Percentiles rank a stretch among this genome's conserved stretches.
Evolutionary conservation across 2,329 filamentous ascomycete genomes (phyloP).

Genomic region (Alternaria triticina): DNA sequence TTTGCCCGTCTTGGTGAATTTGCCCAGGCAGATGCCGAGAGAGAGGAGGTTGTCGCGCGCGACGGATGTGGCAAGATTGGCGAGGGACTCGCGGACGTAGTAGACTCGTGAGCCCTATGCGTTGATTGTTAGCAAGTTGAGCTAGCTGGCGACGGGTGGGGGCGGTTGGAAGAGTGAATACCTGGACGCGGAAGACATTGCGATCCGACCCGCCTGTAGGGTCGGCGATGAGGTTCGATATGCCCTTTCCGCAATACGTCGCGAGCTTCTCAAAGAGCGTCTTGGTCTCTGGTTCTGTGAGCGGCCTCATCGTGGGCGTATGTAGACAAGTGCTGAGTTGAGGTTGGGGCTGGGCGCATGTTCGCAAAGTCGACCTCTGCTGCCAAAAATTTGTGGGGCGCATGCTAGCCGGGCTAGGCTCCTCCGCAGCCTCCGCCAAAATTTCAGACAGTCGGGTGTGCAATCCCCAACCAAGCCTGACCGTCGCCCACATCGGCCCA

Average conservation of each 20-base stretch:
- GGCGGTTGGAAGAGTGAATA: slow-evolving; percentile 41
- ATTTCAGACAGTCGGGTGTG: slow-evolving; percentile 22
- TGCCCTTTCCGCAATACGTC: slow-evolving; percentile 85
- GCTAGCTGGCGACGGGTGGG: neutral
- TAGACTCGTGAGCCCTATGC: slow-evolving; percentile 81
- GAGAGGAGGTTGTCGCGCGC: slow-evolving; percentile 82
- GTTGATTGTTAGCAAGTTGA: slow-evolving; percentile 8
- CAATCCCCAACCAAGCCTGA: neutral
- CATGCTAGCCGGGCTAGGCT: slow-evolving; percentile 13
- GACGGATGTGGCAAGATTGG: slow-evolving; percentile 88
- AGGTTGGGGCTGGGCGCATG: slow-evolving; percentile 21
- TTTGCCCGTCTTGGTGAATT: slow-evolving; percentile 96
- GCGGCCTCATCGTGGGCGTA: slow-evolving; percentile 66
- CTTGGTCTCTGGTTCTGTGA: slow-evolving; percentile 80
- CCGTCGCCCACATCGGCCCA: neutral
- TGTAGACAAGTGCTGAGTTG: slow-evolving; percentile 2
- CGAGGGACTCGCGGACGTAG: slow-evolving; percentile 87
- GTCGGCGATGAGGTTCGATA: slow-evolving; percentile 72
- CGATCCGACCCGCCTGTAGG: slow-evolving; percentile 40
- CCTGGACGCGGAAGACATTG: slow-evolving; percentile 56
- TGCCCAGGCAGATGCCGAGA: slow-evolving; percentile 88
- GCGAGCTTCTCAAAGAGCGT: slow-evolving; percentile 92
- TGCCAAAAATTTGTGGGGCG: slow-evolving; percentile 20
- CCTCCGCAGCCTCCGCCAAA: slow-evolving; percentile 30
- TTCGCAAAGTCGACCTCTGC: slow-evolving; percentile 17